Evolutionary conservation across 2,329 filamentous ascomycete genomes (phyloP), one percentile per base, ranked within the genome.

Genomic region (Monosporascus ibericus): DNA sequence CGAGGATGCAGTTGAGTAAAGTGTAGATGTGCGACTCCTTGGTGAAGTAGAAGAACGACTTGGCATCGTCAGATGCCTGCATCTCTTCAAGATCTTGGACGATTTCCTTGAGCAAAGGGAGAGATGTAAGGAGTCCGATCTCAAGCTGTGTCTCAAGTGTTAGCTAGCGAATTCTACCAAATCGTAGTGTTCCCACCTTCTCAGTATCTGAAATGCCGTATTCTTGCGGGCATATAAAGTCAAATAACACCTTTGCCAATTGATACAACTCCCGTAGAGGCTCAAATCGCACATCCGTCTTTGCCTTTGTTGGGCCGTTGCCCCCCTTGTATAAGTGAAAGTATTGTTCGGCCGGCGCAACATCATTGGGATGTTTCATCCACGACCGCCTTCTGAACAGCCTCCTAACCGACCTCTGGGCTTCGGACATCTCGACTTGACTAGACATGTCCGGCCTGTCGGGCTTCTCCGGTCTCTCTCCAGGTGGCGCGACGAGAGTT

Each of bases 21-120:
- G 94, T 99, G 74, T 99, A 99, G 58, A 99, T 96, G 69, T 99
- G 94, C 1, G 90, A 96, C 72, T 99, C 94, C 71, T 99, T 99
- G 58, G 94, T 99, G 71, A 99, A 99, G 74, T 99, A 99, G 72
- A 97, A 90, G 76, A 97, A 97, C 2, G 88, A 92, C 68, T 96
- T 96, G 44, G 92, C 91, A 60, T 95, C 89, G 50, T 92, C 87
- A 0, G 90, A 95, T 3, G 94, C 92, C 71, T 99, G 94, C 70
- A 97, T 90, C 71, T 97, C 92, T 73, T 99, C 95, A 2, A 99
- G 79, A 64, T 99, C 92, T 65, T 92, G 88, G 6, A 99, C 94
- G 62, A 99, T 96, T 72, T 99, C 94, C 69, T 95, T 95, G 46
- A 99, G 82, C 17, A 99, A 78, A 2, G 94, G 95, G 47, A 99